phyloP scores from a whole-genome alignment of 768 basidiomycete genomes.

The Filobasidium floriforme region DNA sequence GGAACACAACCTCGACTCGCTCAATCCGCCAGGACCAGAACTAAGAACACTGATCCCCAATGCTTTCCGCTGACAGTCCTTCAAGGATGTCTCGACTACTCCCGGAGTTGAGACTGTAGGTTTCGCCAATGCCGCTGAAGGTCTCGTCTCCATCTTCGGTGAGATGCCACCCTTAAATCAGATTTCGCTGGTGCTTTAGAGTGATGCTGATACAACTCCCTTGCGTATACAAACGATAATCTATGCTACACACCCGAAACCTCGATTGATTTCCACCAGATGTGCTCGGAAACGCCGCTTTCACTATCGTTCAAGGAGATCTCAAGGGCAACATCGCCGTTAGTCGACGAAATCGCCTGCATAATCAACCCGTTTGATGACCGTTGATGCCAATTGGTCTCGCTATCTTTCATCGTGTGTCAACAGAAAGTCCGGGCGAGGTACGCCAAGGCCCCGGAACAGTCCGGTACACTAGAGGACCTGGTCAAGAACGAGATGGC shows the following conservation, averaged over 20 bases:
- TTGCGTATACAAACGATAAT: not conserved
- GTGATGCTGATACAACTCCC: not conserved
- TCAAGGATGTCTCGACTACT: slow-evolving; percentile 78
- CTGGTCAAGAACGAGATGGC: slow-evolving; percentile 73
- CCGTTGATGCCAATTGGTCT: no score
- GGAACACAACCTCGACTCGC: no score
- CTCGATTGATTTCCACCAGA: slow-evolving; percentile 49
- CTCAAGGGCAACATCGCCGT: slow-evolving; percentile 86
- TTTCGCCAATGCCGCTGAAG: slow-evolving; percentile 82
- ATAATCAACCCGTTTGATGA: no score
- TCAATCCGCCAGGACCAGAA: no score
- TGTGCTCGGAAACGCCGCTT: slow-evolving; percentile 76
- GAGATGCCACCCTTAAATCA: no score
- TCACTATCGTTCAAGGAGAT: slow-evolving; percentile 73
- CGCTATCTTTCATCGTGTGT: slow-evolving; percentile 5
- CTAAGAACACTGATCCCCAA: no score
- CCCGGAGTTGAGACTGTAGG: slow-evolving; percentile 76
- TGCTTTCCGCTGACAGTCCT: slow-evolving; percentile 57
- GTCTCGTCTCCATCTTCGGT: slow-evolving; percentile 88
- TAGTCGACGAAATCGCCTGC: no score
- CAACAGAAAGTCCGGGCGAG: slow-evolving; percentile 80
- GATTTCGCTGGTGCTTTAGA: no score
- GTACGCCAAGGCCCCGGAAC: slow-evolving; percentile 58
- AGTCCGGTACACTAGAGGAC: slow-evolving; percentile 71
- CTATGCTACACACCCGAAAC: not conserved